Evolutionary conservation across 768 basidiomycete species (phyloP).

Genomic region (Tubosaeta brunneosetosa): DNA sequence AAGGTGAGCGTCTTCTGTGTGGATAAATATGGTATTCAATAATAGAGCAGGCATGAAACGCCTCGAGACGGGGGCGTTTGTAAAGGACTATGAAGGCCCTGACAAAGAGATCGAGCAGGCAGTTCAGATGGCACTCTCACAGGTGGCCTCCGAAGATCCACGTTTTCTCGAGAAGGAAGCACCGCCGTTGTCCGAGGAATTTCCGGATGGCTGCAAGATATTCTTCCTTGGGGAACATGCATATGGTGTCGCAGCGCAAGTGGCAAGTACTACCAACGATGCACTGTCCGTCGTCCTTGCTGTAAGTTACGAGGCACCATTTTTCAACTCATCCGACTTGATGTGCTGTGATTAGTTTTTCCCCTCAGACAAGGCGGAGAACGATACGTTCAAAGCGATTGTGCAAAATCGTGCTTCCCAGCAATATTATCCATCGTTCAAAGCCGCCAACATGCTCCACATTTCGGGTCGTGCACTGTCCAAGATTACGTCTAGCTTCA

Average conservation of each 20-base stretch:
- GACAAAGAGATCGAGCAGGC: slow-evolving; percentile 85
- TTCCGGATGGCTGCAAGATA: slow-evolving; percentile 83
- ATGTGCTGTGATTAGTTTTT: slow-evolving; percentile 58
- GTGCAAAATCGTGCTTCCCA: slow-evolving; percentile 48
- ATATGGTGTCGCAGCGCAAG: slow-evolving; percentile 94
- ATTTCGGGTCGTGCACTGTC: slow-evolving; percentile 79
- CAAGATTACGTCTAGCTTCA: slow-evolving; percentile 89
- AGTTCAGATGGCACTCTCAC: slow-evolving; percentile 76
- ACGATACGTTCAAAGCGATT: slow-evolving; percentile 67
- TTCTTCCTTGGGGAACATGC: slow-evolving; percentile 96
- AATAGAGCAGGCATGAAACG: slow-evolving; percentile 71
- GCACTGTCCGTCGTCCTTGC: slow-evolving; percentile 81
- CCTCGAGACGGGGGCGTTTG: slow-evolving; percentile 81
- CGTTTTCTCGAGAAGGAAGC: slow-evolving; percentile 78
- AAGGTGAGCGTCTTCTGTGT: slow-evolving; percentile 49
- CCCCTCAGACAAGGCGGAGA: slow-evolving; percentile 77
- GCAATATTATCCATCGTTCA: slow-evolving; percentile 75
- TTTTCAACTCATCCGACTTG: neutral
- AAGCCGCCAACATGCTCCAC: slow-evolving; percentile 65
- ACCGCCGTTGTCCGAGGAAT: slow-evolving; percentile 81
- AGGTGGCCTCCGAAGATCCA: slow-evolving; percentile 86
- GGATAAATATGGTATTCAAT: neutral
- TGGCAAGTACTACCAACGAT: slow-evolving; percentile 64
- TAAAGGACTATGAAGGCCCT: slow-evolving; percentile 87
- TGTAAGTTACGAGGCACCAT: slow-evolving; percentile 38